phyloP scores from a whole-genome alignment of 352 stramenopile species.

The Elongisporangium undulatum region DNA sequence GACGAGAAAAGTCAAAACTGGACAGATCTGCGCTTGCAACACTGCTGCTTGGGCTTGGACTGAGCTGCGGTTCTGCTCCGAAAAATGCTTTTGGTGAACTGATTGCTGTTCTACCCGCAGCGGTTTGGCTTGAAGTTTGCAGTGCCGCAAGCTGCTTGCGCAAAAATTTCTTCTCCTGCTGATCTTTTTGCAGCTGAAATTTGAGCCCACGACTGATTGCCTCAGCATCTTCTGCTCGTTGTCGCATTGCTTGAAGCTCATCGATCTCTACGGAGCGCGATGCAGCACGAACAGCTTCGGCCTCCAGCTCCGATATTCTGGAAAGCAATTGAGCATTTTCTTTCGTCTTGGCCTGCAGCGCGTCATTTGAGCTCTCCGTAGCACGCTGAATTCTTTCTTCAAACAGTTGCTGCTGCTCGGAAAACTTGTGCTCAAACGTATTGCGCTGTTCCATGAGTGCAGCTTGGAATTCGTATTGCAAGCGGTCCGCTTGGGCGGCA shows the following conservation, averaged over 20 bases:
- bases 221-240: slow-evolving; percentile 39
- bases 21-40: slow-evolving; percentile 41
- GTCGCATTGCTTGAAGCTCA: slow-evolving; percentile 31
- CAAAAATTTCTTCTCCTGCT: slow-evolving; percentile 75
- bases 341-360: slow-evolving; percentile 8
- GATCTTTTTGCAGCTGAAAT: slow-evolving; percentile 72
- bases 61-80: slow-evolving; percentile 5
- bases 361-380: slow-evolving; percentile 14
- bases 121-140: slow-evolving; percentile 14
- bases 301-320: neutral
- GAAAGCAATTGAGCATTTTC: slow-evolving; percentile 18
- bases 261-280: neutral
- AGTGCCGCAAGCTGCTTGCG: slow-evolving; percentile 52
- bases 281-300: neutral
- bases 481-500: slow-evolving; percentile 13
- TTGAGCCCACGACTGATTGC: slow-evolving; percentile 58
- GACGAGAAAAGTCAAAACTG: slow-evolving; percentile 51
- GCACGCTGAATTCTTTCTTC: slow-evolving; percentile 18
- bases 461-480: slow-evolving; percentile 22
- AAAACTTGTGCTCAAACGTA: slow-evolving; percentile 8
- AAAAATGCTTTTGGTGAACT: slow-evolving; percentile 10
- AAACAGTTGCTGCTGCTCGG: slow-evolving; percentile 28
- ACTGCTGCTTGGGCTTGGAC: slow-evolving; percentile 35
- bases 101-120: slow-evolving; percentile 10
- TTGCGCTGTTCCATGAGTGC: slow-evolving; percentile 19